Percentiles rank a stretch among this genome's conserved stretches.
These are phyloP conservation scores for Trichodelitschia bisporula DNA, from an alignment of 495 filamentous ascomycete species.

Conservation along the genomic window DNA sequence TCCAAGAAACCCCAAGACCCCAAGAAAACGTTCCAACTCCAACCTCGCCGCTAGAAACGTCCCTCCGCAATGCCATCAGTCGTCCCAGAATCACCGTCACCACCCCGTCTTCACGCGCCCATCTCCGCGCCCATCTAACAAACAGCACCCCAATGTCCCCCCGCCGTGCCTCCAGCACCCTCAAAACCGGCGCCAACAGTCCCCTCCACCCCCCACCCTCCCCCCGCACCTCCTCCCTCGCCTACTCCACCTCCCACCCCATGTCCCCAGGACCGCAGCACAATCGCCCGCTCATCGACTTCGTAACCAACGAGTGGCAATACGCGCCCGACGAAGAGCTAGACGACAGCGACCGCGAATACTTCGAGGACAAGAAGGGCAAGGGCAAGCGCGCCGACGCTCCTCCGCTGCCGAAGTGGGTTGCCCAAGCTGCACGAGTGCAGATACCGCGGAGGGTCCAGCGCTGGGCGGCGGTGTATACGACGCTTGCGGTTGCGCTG, in stretches of 20 bases:
- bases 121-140: too few relatives aligned
- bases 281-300: conserved; percentile 1
- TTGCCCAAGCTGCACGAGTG: neutral
- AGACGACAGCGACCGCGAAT: neutral
- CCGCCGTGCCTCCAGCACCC: neutral
- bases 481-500: too few relatives aligned
- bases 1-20: neutral
- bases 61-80: too few relatives aligned
- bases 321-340: neutral
- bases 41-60: too few relatives aligned
- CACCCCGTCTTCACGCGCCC: too few relatives aligned
- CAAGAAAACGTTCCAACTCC: neutral
- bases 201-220: neutral
- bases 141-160: too few relatives aligned
- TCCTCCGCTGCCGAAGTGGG: neutral
- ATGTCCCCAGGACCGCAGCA: neutral
- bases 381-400: neutral
- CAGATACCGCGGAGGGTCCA: neutral
- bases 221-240: neutral
- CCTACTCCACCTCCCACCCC: neutral
- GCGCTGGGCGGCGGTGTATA: neutral
- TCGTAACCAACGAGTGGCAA: conserved; percentile 1
- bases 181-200: neutral
- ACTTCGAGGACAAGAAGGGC: neutral
- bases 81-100: too few relatives aligned